Percentiles rank a stretch among this genome's conserved stretches.
phyloP scores from a whole-genome alignment of 306 rosid genomes.

The Sechiopsis laciniata region DNA sequence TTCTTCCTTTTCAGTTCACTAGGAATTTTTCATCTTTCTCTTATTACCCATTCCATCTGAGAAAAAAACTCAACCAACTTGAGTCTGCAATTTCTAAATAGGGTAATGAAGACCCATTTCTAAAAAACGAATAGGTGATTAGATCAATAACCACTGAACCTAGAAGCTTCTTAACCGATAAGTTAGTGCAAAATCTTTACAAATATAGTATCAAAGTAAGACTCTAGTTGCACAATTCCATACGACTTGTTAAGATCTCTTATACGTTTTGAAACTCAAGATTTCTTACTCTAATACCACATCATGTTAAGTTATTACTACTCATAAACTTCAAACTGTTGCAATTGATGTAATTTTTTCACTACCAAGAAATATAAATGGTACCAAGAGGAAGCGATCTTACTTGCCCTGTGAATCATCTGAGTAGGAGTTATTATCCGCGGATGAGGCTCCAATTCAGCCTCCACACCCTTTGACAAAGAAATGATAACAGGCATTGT shows the following conservation, averaged over 20 bases:
- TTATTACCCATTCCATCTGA: neutral
- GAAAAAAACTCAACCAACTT: neutral
- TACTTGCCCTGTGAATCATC: conserved; percentile 82
- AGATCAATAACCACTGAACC: neutral
- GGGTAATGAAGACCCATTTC: neutral
- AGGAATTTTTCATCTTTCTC: neutral
- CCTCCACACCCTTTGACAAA: conserved; percentile 89
- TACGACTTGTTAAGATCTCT: too few species aligned
- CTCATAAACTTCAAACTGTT: neutral
- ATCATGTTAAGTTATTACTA: neutral
- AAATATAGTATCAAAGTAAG: neutral
- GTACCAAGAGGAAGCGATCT: conserved; percentile 26
- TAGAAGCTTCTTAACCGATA: neutral
- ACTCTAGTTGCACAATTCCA: neutral
- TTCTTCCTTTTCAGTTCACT: neutral
- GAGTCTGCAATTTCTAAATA: neutral
- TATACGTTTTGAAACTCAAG: neutral
- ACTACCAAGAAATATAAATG: conserved; percentile 6
- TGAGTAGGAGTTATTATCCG: conserved; percentile 81
- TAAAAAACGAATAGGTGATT: neutral
- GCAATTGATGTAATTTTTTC: neutral
- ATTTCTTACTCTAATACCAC: neutral
- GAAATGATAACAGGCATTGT: conserved; percentile 72
- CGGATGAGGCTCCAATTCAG: conserved; percentile 74
- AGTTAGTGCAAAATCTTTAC: neutral